Evolutionary conservation across 2,329 filamentous ascomycete genomes (phyloP).

Genomic region (Claviceps sorghi): DNA sequence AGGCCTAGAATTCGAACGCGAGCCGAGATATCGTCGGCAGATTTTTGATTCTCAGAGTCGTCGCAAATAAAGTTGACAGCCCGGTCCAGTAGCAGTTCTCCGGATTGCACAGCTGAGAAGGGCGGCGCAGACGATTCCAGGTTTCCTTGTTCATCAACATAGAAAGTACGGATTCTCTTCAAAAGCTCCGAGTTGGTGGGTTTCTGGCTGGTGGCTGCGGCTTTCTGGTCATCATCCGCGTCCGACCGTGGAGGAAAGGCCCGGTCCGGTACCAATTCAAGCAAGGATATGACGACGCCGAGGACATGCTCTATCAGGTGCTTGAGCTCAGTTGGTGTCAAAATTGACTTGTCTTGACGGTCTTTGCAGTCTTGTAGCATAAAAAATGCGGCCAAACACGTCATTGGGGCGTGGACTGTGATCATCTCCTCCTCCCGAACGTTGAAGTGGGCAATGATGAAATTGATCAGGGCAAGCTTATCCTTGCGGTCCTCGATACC

Average conservation of each 20-base stretch:
- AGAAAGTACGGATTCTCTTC: conserved; percentile 49
- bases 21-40: conserved; percentile 35
- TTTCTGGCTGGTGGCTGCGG: conserved; percentile 5
- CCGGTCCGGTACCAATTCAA: conserved; percentile 50
- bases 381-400: conserved; percentile 42
- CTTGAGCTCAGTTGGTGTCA: conserved; percentile 20
- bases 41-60: conserved; percentile 26
- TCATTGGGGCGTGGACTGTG: conserved; percentile 65
- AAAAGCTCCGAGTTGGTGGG: conserved; percentile 35
- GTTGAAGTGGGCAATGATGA: conserved; percentile 80
- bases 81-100: conserved; percentile 50
- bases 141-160: conserved; percentile 55
- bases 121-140: conserved; percentile 47
- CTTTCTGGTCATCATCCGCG: conserved; percentile 7
- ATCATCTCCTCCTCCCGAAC: conserved; percentile 94
- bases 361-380: conserved; percentile 43
- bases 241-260: conserved; percentile 31
- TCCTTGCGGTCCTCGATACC: conserved; percentile 35
- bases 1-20: conserved; percentile 46
- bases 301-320: conserved; percentile 22
- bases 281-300: conserved; percentile 39
- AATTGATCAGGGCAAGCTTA: conserved; percentile 60
- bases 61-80: conserved; percentile 37
- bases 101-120: conserved; percentile 38
- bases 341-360: conserved; percentile 14